Conservation (phyloP, 768 basidiomycete genomes). For the Phylloporus arenicola region DNA sequence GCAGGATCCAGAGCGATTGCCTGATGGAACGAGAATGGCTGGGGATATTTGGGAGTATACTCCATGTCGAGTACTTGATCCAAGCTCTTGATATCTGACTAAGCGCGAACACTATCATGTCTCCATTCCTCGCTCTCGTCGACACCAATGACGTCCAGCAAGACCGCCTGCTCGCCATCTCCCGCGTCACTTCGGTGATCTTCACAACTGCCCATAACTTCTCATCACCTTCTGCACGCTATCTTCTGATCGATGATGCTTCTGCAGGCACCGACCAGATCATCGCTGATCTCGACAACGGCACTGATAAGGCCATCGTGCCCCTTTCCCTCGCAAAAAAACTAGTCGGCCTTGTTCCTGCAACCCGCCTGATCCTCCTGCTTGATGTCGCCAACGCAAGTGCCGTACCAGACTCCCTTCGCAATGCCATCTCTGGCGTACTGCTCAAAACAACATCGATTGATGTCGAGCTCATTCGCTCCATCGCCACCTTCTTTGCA, state of each 20-base stretch:
- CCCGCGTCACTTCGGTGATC: slow-evolving; percentile 75
- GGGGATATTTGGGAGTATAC: slow-evolving; percentile 58
- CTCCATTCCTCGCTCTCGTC: slow-evolving; percentile 55
- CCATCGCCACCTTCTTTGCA: slow-evolving; percentile 69
- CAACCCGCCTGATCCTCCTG: slow-evolving; percentile 68
- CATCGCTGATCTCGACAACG: slow-evolving; percentile 66
- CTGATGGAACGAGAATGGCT: slow-evolving; percentile 70
- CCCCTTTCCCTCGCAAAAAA: slow-evolving; percentile 61
- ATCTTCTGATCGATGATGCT: slow-evolving; percentile 52
- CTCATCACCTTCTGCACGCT: slow-evolving; percentile 33
- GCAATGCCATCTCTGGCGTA: slow-evolving; percentile 71
- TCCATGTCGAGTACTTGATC: slow-evolving; percentile 41
- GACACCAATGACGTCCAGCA: slow-evolving; percentile 39
- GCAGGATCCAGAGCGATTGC: slow-evolving; percentile 60
- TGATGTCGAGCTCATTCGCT: slow-evolving; percentile 71
- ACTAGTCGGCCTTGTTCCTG: slow-evolving; percentile 61
- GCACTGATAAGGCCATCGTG: slow-evolving; percentile 76
- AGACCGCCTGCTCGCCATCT: slow-evolving; percentile 52
- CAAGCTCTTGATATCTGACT: slow-evolving; percentile 10
- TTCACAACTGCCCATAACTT: slow-evolving; percentile 35
- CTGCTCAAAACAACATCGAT: slow-evolving; percentile 69
- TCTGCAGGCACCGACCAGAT: slow-evolving; percentile 49
- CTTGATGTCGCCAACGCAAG: slow-evolving; percentile 70
- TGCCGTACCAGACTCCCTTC: slow-evolving; percentile 69
- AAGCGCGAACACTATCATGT: slow-evolving; percentile 20